Base-by-base conservation (phyloP, 2,329 filamentous ascomycete genomes). In the Calonectria pseudoreteaudii region DNA sequence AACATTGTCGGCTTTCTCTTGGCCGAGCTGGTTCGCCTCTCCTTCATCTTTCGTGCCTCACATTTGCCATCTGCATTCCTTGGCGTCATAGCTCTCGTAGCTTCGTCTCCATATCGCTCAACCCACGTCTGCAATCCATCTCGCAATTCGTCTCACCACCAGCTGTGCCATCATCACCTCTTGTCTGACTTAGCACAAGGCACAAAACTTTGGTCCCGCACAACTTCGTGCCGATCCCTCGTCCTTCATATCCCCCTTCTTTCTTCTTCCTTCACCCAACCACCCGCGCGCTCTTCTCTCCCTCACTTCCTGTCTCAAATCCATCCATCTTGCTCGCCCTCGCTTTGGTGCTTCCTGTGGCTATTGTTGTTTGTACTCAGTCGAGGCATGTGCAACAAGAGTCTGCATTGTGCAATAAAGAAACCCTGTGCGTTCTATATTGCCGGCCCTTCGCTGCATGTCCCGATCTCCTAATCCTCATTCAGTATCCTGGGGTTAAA, bases 301-400 rank as follows among this genome's bases (percentile, higher is more conserved):
- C 49, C 69, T 49, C 36, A 65, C 74, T 73, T 75, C 72, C 71
- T 70, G 60, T 20, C 31, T n/a, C 28, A 62, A 41, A 28, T 47
- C 53, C 65, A 62, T 68, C 31, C 49, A 28, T 34, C 23, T 65
- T 30, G 34, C 26, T 36, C 56, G 56, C 56, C 26, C 36, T 60
- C 28, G 76, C 71, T 49, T 68, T 68, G 69, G 74, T 75, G 73
- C 52, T 73, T 73, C 58, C 72, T 56, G 73, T 74, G 70, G 72
- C 62, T 72, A 56, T 31, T 73, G 71, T 68, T 75, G 13, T 60
- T 65, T 30, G 68, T 64, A 66, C 53, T 66, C 30, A 69, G 71
- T 68, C 66, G 31, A 77, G 77, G 77, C 73, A 80, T 80, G 78
- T 79, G 75, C 73, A 66, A 78, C 65, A 68, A 75, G 71, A 76